Conservation (phyloP, 179 eudicot species). For the Camellia oleifera region DNA sequence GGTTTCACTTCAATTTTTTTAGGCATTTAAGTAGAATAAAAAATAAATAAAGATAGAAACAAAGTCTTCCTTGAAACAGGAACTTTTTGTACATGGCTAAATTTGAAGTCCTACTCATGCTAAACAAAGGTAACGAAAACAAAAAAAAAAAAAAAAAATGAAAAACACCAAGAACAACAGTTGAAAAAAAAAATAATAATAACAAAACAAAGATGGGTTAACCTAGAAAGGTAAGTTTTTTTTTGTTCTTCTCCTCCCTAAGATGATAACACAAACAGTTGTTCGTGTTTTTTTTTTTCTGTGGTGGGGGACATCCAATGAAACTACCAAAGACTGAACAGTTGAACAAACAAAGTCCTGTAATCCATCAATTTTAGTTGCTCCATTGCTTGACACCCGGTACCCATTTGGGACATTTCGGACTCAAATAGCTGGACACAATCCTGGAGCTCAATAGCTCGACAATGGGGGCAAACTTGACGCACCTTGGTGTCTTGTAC, state of each 20-base stretch:
- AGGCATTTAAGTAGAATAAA: too few relatives aligned
- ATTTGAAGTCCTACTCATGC: constrained; percentile 20
- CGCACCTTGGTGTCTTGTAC: constrained; percentile 87
- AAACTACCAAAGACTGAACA: background rate
- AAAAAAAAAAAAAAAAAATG: background rate
- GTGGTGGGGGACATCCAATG: background rate
- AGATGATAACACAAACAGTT: background rate
- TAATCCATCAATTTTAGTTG: constrained; percentile 28
- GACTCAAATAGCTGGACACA: constrained; percentile 54
- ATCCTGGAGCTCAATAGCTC: constrained; percentile 76
- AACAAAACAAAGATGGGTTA: constrained; percentile 9
- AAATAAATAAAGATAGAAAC: background rate
- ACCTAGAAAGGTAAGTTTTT: constrained; percentile 18
- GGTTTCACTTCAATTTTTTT: too few relatives aligned
- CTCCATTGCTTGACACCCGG: constrained; percentile 83
- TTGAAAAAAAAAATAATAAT: background rate
- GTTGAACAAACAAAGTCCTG: background rate
- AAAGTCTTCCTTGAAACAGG: constrained; percentile 15
- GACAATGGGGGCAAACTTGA: constrained; percentile 68
- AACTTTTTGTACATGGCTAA: constrained; percentile 41
- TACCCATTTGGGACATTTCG: constrained; percentile 77
- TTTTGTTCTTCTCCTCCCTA: background rate
- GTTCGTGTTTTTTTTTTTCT: background rate
- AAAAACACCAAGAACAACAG: background rate
- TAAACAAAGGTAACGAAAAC: constrained; percentile 16